Conservation (phyloP, 2,329 filamentous ascomycete genomes). For the Fusarium drepaniforme region DNA sequence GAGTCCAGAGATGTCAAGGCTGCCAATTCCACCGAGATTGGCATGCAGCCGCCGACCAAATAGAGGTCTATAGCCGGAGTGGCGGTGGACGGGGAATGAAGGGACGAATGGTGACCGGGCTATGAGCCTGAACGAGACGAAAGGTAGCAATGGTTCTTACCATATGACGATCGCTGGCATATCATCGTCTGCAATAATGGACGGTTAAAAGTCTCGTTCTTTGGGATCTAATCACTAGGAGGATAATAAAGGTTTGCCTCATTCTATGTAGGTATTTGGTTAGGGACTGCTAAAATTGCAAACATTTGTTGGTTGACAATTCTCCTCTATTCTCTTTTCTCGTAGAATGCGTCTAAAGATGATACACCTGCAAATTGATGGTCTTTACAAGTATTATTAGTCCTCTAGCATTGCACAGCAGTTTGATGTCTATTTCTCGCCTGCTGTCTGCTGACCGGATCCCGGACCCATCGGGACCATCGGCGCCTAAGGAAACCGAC, state of each 20-base stretch:
- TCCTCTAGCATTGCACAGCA: neutral
- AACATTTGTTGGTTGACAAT: neutral
- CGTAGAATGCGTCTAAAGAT: neutral
- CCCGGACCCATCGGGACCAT: neutral
- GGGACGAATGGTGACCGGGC: neutral
- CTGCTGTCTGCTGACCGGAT: neutral
- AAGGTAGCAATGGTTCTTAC: neutral
- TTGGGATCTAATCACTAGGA: neutral
- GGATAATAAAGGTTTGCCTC: neutral
- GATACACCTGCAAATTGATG: too few species aligned
- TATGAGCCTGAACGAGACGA: neutral
- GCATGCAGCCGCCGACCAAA: neutral
- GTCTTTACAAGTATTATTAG: neutral
- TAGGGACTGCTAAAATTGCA: neutral
- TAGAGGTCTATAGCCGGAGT: neutral
- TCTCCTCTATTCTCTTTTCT: neutral
- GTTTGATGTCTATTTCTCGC: neutral
- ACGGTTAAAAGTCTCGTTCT: neutral
- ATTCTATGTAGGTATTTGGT: neutral
- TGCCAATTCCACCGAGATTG: conserved; percentile 11
- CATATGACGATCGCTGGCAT: neutral
- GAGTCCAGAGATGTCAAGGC: conserved; percentile 1
- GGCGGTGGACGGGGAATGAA: neutral
- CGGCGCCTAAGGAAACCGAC: neutral
- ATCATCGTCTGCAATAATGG: neutral